Evolutionary conservation across 371 early-diverging fungal species (phyloP).

Genomic region (Chytridium lagenaria): DNA sequence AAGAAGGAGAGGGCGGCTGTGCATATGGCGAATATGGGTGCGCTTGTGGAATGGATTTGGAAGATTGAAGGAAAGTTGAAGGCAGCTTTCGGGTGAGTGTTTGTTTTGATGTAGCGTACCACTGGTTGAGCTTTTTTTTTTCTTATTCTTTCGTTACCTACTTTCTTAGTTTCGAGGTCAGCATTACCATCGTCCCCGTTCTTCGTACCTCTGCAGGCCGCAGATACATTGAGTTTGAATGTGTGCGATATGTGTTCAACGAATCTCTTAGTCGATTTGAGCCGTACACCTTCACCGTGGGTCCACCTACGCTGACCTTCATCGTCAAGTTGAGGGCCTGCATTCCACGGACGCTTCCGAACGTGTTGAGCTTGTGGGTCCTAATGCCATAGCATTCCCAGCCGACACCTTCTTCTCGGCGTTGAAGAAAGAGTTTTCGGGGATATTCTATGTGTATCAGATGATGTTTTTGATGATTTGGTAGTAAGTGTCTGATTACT

Average conservation of each 20-base stretch:
- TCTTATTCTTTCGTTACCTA: too few species aligned
- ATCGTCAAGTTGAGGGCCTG: constrained; percentile 59
- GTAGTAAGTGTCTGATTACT: constrained; percentile 45
- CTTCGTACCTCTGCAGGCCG: constrained; percentile 54
- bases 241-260: constrained; percentile 72
- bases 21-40: constrained; percentile 59
- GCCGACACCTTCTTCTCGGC: constrained; percentile 56
- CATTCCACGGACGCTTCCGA: constrained; percentile 60
- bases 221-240: constrained; percentile 74
- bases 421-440: constrained; percentile 68
- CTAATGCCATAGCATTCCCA: constrained; percentile 74
- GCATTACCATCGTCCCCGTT: constrained; percentile 41
- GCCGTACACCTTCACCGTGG: constrained; percentile 66
- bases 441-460: constrained; percentile 83
- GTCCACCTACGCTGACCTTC: constrained; percentile 60
- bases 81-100: constrained; percentile 26
- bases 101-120: too few species aligned
- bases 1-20: constrained; percentile 61
- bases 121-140: too few species aligned
- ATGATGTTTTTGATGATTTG: constrained; percentile 74
- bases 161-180: constrained; percentile 16
- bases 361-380: constrained; percentile 69
- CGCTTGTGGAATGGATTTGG: constrained; percentile 41
- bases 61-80: constrained; percentile 41
- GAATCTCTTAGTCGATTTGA: constrained; percentile 51